Base-by-base conservation (phyloP, 495 filamentous ascomycete species). In the Penicillium riverlandense region DNA sequence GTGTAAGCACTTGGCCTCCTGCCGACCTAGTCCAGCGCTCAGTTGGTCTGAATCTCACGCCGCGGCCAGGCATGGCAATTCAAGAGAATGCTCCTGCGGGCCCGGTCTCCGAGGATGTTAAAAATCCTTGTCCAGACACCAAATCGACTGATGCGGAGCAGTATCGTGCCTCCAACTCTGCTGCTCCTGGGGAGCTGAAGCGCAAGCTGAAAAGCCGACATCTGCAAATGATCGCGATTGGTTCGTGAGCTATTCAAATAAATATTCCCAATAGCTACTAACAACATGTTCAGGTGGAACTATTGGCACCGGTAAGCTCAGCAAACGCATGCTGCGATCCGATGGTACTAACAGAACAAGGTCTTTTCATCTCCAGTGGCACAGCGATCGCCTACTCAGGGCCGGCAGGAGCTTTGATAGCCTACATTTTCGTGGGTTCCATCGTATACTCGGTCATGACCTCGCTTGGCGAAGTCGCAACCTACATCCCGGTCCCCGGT, bases 401-500 rank as follows among this genome's bases (percentile, higher is more conserved):
- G 11, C 84, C 83, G 14, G 69, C 78, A 2, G 80, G 75, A 11
- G 73, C 82, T 27, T 66, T 88, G 35, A 71, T 87, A 36, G 78
- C 79, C 27, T 88, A 84, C 48, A 53, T 69, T 11, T 57, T 77
- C 38, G 72, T 79, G 44, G 77, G 77, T 6, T 62, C 78, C 27
- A 52, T 81, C 30, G 76, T 81, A 28, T 80, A 69, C 48, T 53
- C 77, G 15, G 76, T 65, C 40, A 72, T 76, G 65, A 60, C 61
- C 36, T 67, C 58, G 2, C 52, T 68, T 11, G 81, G 82, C 14
- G 84, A 88, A 61, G 83, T 88, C 78, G 76, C 81, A 12, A 82
- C 83, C 22, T 87, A 76, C 50, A 75, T 87, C 11, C 85, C 85
- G 9, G 75, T 86, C 10, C 73, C 83, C 9, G 84, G 85, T 36